Evolutionary conservation across 495 filamentous ascomycete species (phyloP), one percentile per base, ranked within the genome.

Genomic region (Penicillium coprophilum): DNA sequence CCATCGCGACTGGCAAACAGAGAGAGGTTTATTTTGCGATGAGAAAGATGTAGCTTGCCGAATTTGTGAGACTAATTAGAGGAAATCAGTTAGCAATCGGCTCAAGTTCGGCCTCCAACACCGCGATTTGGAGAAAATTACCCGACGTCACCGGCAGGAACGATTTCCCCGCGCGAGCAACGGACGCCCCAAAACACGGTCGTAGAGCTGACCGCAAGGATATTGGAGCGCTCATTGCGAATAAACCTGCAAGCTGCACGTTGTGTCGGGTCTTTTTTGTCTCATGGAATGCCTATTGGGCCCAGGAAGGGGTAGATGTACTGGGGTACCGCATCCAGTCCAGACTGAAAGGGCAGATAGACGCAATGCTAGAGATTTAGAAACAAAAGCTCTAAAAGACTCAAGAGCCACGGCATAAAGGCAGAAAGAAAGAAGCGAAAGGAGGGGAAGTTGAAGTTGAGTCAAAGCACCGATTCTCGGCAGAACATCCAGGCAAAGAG

Each of bases 181-280:
- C 58, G 54, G 62, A 50, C 31, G 51, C 64, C 38, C 58, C 68
- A 38, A 67, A 63, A 64, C 71, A 76, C 34, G 67, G 69, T 48
- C 66, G 55, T 51, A 71, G 61, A 21, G 67, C 69, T 46, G 62
- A 66, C 55, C 67, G 66, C 69, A 73, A 48, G 58, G 67, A 60
- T 43, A 64, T 41, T 28, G 65, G 38, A 19, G 57, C 63, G 66
- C 66, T 71, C 73, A 76, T 76, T 41, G 49, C 56, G 45, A 47
- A 47, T 32, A 6, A 34, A 19, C 51, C 28, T 38, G 46, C 51
- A 41, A 45, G 44, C 31, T 53, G 50, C 57, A 52, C 51, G 27
- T 31, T 39, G 17, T 17, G 46, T 20, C 27, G 39, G 46, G 55
- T n/a, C 21, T 19, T 28, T 28, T 38, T 20, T 30, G 30, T 30